phyloP scores from a whole-genome alignment of 345 rosid genomes.

The Anacardium occidentale region DNA sequence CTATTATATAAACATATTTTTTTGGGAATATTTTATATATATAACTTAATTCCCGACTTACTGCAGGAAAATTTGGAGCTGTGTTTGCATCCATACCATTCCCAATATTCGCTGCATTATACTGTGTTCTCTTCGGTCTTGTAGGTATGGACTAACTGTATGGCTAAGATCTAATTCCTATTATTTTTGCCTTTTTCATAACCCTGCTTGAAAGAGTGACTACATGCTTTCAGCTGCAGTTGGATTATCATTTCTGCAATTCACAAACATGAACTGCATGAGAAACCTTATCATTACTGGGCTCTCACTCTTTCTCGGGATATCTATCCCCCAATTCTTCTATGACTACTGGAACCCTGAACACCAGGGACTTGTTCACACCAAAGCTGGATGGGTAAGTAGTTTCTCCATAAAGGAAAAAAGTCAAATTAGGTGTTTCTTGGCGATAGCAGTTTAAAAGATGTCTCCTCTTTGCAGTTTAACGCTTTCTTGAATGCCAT shows the following conservation, averaged over 20 bases:
- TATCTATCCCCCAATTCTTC: constrained; percentile 84
- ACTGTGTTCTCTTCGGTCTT: constrained; percentile 87
- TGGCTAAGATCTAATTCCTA: background rate
- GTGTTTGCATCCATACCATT: constrained; percentile 96
- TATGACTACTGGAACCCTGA: constrained; percentile 59
- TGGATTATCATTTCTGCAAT: constrained; percentile 91
- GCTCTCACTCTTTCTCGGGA: constrained; percentile 79
- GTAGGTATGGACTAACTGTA: constrained; percentile 50
- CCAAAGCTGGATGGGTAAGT: constrained; percentile 79
- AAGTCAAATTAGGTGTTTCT: background rate
- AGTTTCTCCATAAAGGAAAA: no score
- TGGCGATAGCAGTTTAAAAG: constrained; percentile 6
- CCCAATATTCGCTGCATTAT: constrained; percentile 81
- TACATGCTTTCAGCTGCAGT: constrained; percentile 61
- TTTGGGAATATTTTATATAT: background rate
- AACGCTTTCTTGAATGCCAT: constrained; percentile 80
- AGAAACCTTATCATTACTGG: constrained; percentile 83
- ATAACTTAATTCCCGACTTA: background rate
- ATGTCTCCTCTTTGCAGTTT: constrained; percentile 47
- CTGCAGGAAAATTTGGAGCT: constrained; percentile 92
- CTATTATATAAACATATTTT: background rate
- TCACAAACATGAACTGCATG: constrained; percentile 97
- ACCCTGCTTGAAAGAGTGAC: background rate
- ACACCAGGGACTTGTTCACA: constrained; percentile 74
- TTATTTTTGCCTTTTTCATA: background rate